Base-by-base conservation (phyloP, 768 basidiomycete genomes). In the Pleurotus sapidus region DNA sequence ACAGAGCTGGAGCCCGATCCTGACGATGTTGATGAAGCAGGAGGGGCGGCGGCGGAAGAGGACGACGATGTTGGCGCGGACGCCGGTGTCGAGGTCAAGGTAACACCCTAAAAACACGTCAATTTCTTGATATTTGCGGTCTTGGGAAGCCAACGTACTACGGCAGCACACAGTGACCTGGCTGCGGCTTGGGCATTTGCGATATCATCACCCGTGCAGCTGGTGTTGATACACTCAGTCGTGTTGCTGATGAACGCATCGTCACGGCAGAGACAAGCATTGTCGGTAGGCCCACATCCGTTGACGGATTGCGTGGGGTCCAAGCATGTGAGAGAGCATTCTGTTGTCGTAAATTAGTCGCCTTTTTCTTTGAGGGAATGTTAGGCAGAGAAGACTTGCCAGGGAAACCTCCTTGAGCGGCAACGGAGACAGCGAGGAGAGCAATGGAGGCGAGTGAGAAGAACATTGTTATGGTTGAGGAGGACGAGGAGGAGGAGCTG, bases 251-350 rank as follows among this genome's bases (percentile, higher is more conserved):
- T 62, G 64, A 86, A 89, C 1, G 57, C n/a, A 17, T 61, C 0
- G 65, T 71, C 73, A 4, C 71, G 69, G 78, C 88, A 89, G 27
- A 87, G 71, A 63, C 90, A 92, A 24, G 61, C 60, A 64, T 79
- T 72, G 71, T 90, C 83, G n/a, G 68, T 68, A 3, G 67, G 7
- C 12, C 55, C 12, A 72, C 89, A 91, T 57, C 60, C 62, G 61
- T 78, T 65, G 30, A 45, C 20, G 11, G 42, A n/a, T 17, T n/a
- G n/a, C 42, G 82, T 76, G 56, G 59, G 67, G 5, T 68, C 49
- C 6, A 88, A 61, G 69, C 89, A 91, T 15, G 67, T 0, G 0
- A 14, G 15, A 2, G 84, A 78, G 64, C 88, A 90, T 54, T 42
- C 87, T 89, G 60, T 34, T 23, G 17, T 7, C 7, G 23, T 14